Conservation (phyloP, 106 monocot genomes). For the Dioscorea zingiberensis region DNA sequence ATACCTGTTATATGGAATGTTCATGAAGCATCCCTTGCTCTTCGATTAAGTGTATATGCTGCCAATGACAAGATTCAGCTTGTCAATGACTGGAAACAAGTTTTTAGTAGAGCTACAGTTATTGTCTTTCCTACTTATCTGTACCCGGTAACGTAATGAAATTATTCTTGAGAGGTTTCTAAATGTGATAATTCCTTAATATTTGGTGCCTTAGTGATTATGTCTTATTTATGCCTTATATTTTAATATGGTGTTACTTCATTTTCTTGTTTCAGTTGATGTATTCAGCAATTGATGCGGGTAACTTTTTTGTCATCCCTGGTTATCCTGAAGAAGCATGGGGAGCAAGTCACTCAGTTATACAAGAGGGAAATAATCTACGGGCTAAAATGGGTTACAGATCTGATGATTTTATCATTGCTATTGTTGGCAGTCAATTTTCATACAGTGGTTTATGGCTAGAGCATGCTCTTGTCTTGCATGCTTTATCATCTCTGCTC, state of each 20-base stretch:
- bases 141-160: constrained; percentile 53
- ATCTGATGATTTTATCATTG: constrained; percentile 72
- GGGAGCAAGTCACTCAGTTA: constrained; percentile 31
- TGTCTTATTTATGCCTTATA: not conserved
- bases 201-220: not conserved
- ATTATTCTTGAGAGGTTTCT: too few species aligned
- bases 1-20: constrained; percentile 91
- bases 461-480: constrained; percentile 77
- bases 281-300: constrained; percentile 78
- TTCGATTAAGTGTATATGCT: constrained; percentile 53
- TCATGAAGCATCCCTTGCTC: constrained; percentile 58
- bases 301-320: constrained; percentile 85
- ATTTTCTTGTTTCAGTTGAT: constrained; percentile 54
- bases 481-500: constrained; percentile 55
- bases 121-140: constrained; percentile 73
- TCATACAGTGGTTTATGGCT: constrained; percentile 75
- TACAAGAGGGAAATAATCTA: constrained; percentile 17
- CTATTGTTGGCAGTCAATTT: constrained; percentile 77
- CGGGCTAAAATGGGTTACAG: constrained; percentile 37
- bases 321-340: constrained; percentile 71
- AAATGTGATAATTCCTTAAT: constrained; percentile 1
- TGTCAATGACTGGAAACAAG: constrained; percentile 74
- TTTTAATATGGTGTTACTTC: constrained; percentile 1
- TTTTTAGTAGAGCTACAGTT: constrained; percentile 72
- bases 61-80: constrained; percentile 44